Evolutionary conservation across 441 rosid genomes (phyloP), one percentile per base, ranked within the genome.

Genomic region (Adansonia rubrostipa): DNA sequence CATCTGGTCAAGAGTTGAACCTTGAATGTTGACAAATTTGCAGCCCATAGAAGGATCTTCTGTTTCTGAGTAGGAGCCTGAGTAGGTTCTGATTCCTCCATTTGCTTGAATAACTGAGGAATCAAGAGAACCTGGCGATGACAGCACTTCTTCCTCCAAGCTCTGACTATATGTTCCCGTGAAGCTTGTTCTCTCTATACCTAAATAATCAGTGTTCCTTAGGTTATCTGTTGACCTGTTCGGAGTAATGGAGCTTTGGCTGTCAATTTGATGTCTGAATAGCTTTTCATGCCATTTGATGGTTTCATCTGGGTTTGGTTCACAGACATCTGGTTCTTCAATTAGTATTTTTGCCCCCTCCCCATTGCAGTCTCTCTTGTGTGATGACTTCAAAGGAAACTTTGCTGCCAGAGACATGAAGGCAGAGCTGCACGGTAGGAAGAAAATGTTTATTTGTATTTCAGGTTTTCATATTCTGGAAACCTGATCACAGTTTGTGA

Each of bases 401-500:
- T 81, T 83, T 71, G 99, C 92, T 9, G 91, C 98, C 74, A 96
- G 78, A 62, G 93, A 85, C 97, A 96, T 96, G 93, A 92, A 96
- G 54, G 99, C 99, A 74, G 99, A 96, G 84, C 99, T 96, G 96
- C 92, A 86, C 48, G 15, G 58, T 76, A 53, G 62, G 61, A 82
- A 79, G 70, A 74, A 65, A 64, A 76, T 63, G 68, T 67, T 74
- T 53, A 77, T n/a, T 75, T 82, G 22, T 40, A 40, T 62, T 48
- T 28, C 14, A 62, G 3, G 48, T 78, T 77, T 67, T 74, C 14
- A 65, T 54, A 61, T 71, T 75, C 40, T 48, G 71, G 67, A 28
- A 68, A 79, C 65, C 78, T 77, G 33, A 60, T 61, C 58, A 64
- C 63, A 65, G 69, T 75, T 45, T 8, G 67, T 77, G 74, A 79